Base-by-base conservation (phyloP, 306 rosid genomes). In the Lathyrus oleraceus region DNA sequence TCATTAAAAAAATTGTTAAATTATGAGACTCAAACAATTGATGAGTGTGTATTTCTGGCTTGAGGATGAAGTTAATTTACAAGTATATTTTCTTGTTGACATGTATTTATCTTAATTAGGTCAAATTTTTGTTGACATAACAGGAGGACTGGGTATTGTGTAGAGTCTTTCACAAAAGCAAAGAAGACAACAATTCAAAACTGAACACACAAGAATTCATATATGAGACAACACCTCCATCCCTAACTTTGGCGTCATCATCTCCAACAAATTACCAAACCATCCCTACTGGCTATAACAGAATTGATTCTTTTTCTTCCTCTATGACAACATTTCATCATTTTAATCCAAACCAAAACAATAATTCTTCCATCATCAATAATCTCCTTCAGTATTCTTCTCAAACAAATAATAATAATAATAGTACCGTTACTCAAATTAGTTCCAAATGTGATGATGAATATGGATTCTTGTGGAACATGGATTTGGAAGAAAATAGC, bases 141-240 rank as follows among this genome's bases (percentile, higher is more conserved):
- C 89, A 95, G 99, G 99, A 95, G 73, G 99, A 95, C 75, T 95
- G 99, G 99, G 99, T 95, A 6, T 77, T 94, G 70, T 94, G 98
- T 63, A 85, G 98, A 76, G 98, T 94, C 23, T 91, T 94, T 69
- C 88, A 90, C 84, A 95, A 95, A 75, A 75, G 84, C 85, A 87
- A 91, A 77, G 87, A 63, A 66, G 87, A 83, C 6, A 61, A 79
- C 81, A 74, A 10, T 83, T 84, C 63, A 53, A 80, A 79, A 75
- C 66, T 70, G 40, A 79, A 64, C 81, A 75, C 61, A 54, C 61
- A 54, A 54, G 39, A 57, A 57, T 15, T 30, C 44, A 77, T 60
- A 76, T 71, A 80, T 44, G 83, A 82, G 43, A 53, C 79, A 47
- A 2, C 74, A 35, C 60, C 75, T 70, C 61, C 81, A 39, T 74